A percentile compares a stretch with the other conserved stretches of the same genome.
phyloP scores from a whole-genome alignment of 495 filamentous ascomycete genomes.

The Xylaria palmicola region DNA sequence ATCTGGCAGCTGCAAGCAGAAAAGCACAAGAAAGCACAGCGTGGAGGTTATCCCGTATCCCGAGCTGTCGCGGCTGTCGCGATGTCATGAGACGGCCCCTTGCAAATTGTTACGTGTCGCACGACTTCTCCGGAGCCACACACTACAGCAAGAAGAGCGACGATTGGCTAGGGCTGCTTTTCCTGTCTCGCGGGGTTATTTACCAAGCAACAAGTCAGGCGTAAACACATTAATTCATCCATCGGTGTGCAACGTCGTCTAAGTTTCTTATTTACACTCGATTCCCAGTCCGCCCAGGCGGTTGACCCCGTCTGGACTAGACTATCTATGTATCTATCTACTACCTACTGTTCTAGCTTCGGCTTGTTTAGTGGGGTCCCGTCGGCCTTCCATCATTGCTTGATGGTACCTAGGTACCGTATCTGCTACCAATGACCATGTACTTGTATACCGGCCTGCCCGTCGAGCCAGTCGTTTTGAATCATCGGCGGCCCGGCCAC shows the following conservation, averaged over 20 bases:
- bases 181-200: not conserved
- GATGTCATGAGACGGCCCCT: not conserved
- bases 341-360: not conserved
- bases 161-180: not conserved
- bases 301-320: no score
- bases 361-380: not conserved
- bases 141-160: not conserved
- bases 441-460: no score
- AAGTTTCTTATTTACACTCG: not conserved
- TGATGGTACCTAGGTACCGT: no score
- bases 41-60: not conserved
- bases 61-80: not conserved
- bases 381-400: no score
- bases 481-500: not conserved
- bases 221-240: not conserved
- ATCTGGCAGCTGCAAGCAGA: not conserved
- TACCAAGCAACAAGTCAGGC: not conserved
- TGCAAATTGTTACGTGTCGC: not conserved
- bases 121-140: not conserved
- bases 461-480: constrained; percentile 2
- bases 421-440: no score
- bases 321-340: not conserved
- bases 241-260: not conserved
- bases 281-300: no score
- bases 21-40: no score